Percentiles rank a stretch among this genome's conserved stretches.
These are phyloP conservation scores for Kwoniella dejecticola DNA, from an alignment of 768 basidiomycete species.

Conservation along the genomic window DNA sequence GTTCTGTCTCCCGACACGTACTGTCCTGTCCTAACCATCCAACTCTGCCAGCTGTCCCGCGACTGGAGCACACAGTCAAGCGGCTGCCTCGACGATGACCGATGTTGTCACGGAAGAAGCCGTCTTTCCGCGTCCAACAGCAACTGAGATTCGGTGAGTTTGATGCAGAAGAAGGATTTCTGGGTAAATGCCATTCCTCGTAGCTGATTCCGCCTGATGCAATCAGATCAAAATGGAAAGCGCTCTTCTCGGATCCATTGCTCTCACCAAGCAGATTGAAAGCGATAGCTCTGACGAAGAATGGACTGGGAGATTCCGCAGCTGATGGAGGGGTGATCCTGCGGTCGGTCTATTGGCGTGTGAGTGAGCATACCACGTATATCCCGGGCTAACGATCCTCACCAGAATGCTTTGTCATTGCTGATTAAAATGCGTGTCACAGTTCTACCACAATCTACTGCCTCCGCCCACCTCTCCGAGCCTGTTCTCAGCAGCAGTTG, in stretches of 20 bases:
- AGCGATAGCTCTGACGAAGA: constrained; percentile 28
- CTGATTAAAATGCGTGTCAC: too few species aligned
- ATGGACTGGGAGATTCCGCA: constrained; percentile 32
- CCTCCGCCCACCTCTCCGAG: constrained; percentile 42
- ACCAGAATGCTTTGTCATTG: too few species aligned
- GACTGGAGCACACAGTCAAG: too few species aligned
- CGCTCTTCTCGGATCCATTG: constrained; percentile 41
- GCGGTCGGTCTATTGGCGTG: constrained; percentile 52
- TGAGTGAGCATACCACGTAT: too few species aligned
- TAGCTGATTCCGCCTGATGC: background rate
- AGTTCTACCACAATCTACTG: constrained; percentile 46
- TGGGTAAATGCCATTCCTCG: background rate
- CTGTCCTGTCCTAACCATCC: too few species aligned
- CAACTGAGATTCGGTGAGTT: constrained; percentile 14
- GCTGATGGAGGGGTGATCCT: constrained; percentile 41
- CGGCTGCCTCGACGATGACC: constrained; percentile 1
- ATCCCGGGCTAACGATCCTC: too few species aligned
- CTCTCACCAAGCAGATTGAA: constrained; percentile 34
- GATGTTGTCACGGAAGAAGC: constrained; percentile 7
- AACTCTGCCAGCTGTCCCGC: too few species aligned
- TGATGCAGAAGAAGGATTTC: background rate
- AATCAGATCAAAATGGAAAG: constrained; percentile 32
- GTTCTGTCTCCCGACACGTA: too few species aligned
- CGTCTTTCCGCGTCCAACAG: constrained; percentile 18
- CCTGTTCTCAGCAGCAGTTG: constrained; percentile 30